Base-by-base conservation (phyloP, 768 basidiomycete genomes). In the Trametes maxima region DNA sequence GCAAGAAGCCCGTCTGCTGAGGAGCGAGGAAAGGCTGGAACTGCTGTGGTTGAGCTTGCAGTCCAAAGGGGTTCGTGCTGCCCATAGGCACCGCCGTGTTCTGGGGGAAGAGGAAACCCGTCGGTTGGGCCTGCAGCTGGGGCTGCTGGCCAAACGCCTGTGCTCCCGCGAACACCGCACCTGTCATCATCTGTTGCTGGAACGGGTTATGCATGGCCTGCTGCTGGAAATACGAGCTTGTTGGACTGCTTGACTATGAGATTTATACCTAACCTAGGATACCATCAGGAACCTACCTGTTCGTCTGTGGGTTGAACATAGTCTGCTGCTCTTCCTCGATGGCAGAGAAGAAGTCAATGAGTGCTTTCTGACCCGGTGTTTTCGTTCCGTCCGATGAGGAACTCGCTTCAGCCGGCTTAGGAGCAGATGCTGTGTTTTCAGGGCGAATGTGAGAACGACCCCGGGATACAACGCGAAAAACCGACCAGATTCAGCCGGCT, bases 281-380 rank as follows among this genome's bases (percentile, higher is more conserved):
- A 7, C 19, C 39, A 49, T 8, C 28, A 19, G 5, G 21, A 7
- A 17, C 75, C 25, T 64, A 85, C 87, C 83, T 86, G 68, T 80
- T 80, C 6, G 82, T 80, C 62, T 84, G 80, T 7, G 87, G 83
- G 62, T 85, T 86, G 71, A 87, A 88, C 78, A 85, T 85, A n/a
- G 83, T 79, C 10, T 86, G 80, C 69, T 92, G 88, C 57, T 89
- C 86, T 55, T 84, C 82, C 71, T 97, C 95, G 65, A 99, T 96
- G 5, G 91, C 84, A 25, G 80, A 75, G 75, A 99, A 97, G 78
- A 99, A 95, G 74, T 98, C 96, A 19, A 85, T 75, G 56, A 88
- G 78, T 35, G 80, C 81, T 58, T 84, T 85, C 62, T 73, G 79
- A 36, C 59, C 65, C n/a, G 73, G 73, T 36, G 74, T 65, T 59